phyloP scores from a whole-genome alignment of 371 early-diverging fungal species.

The Basidiobolus meristosporus region DNA sequence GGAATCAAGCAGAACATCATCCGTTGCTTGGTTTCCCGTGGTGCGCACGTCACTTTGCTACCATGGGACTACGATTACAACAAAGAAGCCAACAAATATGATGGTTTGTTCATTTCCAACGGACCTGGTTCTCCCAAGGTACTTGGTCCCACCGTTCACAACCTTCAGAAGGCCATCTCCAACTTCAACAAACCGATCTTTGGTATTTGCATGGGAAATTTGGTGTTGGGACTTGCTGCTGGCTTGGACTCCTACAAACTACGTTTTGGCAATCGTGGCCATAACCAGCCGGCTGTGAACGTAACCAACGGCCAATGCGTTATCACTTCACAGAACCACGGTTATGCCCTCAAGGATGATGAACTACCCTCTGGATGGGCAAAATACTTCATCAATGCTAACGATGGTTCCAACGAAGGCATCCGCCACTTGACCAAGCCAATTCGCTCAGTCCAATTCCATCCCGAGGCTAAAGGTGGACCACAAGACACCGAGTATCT shows the following conservation, averaged over 20 bases:
- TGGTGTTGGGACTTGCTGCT: conserved; percentile 75
- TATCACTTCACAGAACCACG: conserved; percentile 93
- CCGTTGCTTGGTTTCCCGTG: conserved; percentile 57
- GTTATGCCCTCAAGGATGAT: conserved; percentile 71
- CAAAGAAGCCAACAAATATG: conserved; percentile 30
- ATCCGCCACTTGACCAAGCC: conserved; percentile 53
- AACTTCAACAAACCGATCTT: conserved; percentile 68
- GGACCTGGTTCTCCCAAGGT: conserved; percentile 79
- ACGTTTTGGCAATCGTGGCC: conserved; percentile 84
- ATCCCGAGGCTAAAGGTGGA: conserved; percentile 89
- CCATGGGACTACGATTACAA: conserved; percentile 71
- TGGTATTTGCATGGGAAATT: conserved; percentile 95
- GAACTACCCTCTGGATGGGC: conserved; percentile 47
- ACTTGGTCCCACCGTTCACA: conserved; percentile 37
- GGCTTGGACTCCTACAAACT: conserved; percentile 74
- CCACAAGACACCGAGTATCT: conserved; percentile 79
- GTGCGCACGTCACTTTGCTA: conserved; percentile 64
- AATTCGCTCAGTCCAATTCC: conserved; percentile 83
- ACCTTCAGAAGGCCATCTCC: conserved; percentile 38
- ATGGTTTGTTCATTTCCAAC: conserved; percentile 85
- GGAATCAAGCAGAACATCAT: conserved; percentile 88
- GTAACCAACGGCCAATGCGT: conserved; percentile 48
- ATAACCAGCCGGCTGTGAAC: conserved; percentile 83
- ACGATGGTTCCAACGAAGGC: conserved; percentile 90
- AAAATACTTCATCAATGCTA: conserved; percentile 78